These are phyloP conservation scores for Aspergillus sparsus DNA, from an alignment of 495 filamentous ascomycete genomes.

Conservation along the genomic window DNA sequence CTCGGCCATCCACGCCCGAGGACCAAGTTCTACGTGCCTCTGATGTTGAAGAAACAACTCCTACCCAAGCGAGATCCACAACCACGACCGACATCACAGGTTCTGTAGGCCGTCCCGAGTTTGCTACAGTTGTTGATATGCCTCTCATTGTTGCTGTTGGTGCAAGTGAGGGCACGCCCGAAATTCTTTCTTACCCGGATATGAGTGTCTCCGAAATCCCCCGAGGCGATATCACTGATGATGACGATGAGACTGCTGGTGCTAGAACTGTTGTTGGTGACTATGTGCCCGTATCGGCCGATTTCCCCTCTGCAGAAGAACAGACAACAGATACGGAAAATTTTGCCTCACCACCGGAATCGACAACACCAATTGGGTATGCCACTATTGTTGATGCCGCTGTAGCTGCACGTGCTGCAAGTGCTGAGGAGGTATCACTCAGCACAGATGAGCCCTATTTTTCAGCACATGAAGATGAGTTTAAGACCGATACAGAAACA, in stretches of 20 bases:
- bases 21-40: slow-evolving; percentile 7
- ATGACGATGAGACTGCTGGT: slow-evolving; percentile 2
- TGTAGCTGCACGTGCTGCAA: too few relatives aligned
- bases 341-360: not conserved
- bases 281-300: not conserved
- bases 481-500: not conserved
- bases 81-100: slow-evolving; percentile 13
- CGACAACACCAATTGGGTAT: slow-evolving; percentile 20
- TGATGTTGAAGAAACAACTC: slow-evolving; percentile 21
- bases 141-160: slow-evolving; percentile 29
- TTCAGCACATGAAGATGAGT: not conserved
- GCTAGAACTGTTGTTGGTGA: slow-evolving; percentile 9
- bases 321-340: not conserved
- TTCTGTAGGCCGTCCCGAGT: slow-evolving; percentile 19
- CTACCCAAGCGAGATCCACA: slow-evolving; percentile 24
- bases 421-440: not conserved
- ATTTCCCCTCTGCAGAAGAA: not conserved
- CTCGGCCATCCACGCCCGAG: slow-evolving; percentile 22
- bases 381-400: slow-evolving; percentile 33
- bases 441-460: not conserved
- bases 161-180: not conserved
- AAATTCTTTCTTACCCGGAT: slow-evolving; percentile 2
- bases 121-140: slow-evolving; percentile 31
- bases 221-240: slow-evolving; percentile 4
- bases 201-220: not conserved